A percentile compares a stretch with the other conserved stretches of the same genome.
Conservation (phyloP, 1,284 basidiomycete species). For the Microbotryum intermedium region DNA sequence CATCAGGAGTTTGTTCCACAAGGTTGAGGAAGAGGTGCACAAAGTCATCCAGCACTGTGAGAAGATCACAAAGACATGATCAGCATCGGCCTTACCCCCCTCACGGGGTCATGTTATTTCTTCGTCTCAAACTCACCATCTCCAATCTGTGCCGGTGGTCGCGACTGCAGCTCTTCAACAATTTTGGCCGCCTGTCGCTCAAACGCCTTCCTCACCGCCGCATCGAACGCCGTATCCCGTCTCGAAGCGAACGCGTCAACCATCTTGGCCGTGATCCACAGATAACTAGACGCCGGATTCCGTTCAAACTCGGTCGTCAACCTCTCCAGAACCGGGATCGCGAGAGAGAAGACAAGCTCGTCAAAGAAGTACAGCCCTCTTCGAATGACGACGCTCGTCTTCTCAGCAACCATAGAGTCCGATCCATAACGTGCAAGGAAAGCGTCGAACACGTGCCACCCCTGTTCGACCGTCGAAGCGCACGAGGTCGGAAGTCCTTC, state of each 20-base stretch:
- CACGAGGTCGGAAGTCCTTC: constrained; percentile 70
- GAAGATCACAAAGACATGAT: background rate
- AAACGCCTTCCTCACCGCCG: constrained; percentile 56
- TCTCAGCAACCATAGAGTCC: constrained; percentile 71
- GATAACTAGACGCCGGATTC: constrained; percentile 75
- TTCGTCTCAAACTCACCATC: constrained; percentile 54
- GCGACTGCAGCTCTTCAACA: constrained; percentile 56
- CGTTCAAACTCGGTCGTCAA: constrained; percentile 70
- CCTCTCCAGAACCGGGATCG: constrained; percentile 61
- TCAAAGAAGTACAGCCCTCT: constrained; percentile 78
- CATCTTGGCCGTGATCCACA: constrained; percentile 67
- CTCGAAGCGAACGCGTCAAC: constrained; percentile 60
- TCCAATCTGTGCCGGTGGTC: constrained; percentile 61
- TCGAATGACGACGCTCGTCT: constrained; percentile 76
- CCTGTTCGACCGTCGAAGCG: constrained; percentile 64
- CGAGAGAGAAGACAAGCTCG: constrained; percentile 54
- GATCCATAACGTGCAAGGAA: constrained; percentile 74
- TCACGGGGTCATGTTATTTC: too few relatives aligned
- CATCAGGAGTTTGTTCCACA: constrained; percentile 58
- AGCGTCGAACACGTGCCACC: constrained; percentile 73
- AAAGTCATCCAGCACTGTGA: constrained; percentile 87
- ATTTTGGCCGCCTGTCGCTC: constrained; percentile 65
- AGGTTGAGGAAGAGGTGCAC: constrained; percentile 69
- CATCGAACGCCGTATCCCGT: constrained; percentile 3
- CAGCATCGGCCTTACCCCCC: too few relatives aligned